phyloP scores from a whole-genome alignment of 139 green algal genomes.

The Chlorella sp. region DNA sequence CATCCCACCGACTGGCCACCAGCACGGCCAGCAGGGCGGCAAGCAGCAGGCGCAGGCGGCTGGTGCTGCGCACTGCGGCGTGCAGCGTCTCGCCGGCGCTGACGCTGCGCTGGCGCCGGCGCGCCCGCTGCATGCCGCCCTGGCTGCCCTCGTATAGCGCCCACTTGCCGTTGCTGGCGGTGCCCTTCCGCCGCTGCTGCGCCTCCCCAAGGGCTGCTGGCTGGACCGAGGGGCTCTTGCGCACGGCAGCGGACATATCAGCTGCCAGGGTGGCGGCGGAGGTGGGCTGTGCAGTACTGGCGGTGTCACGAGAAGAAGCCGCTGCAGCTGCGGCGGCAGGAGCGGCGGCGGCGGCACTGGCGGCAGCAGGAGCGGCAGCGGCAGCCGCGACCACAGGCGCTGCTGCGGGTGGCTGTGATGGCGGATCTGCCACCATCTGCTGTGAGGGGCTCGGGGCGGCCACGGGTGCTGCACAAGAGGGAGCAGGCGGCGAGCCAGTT shows the following conservation, averaged over 20 bases:
- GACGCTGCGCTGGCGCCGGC: background rate
- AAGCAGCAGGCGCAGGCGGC: slow-evolving; percentile 23
- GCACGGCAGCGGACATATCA: background rate
- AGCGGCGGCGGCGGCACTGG: background rate
- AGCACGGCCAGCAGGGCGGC: slow-evolving; percentile 29
- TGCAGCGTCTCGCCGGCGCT: slow-evolving; percentile 22
- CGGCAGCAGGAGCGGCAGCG: background rate
- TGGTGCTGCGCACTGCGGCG: slow-evolving; percentile 18
- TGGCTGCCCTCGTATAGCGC: background rate
- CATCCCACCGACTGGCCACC: slow-evolving; percentile 20
- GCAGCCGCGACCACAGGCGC: background rate
- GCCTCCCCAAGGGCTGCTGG: background rate
- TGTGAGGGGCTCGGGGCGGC: too few species aligned
- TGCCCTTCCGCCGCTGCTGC: slow-evolving; percentile 12
- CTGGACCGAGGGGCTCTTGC: background rate
- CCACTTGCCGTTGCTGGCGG: slow-evolving; percentile 22
- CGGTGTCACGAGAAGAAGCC: background rate
- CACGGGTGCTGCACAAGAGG: too few species aligned
- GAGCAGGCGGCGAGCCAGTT: too few species aligned
- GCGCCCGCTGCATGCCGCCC: background rate
- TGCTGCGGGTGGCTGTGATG: background rate
- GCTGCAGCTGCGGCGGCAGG: background rate
- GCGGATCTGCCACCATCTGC: too few species aligned
- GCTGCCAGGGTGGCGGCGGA: background rate
- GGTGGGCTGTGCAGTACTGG: background rate